Conservation (phyloP, 257 asterid species). For the Capsicum chinense region DNA sequence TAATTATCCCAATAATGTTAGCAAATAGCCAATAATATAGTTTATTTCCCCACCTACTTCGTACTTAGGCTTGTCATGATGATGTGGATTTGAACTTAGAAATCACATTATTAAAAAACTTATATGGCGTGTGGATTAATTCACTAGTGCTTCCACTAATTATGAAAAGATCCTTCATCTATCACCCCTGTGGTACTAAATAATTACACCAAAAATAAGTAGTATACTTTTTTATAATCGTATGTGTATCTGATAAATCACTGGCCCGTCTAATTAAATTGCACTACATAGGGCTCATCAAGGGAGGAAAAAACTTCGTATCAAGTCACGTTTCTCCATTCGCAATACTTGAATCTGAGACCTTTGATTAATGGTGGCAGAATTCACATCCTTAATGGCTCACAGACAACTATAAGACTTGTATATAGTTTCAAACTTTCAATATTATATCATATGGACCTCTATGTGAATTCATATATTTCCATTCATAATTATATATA, state of each 20-base stretch:
- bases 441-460: background rate
- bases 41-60: background rate
- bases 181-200: background rate
- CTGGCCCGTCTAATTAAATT: background rate
- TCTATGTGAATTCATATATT: background rate
- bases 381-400: no score
- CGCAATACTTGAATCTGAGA: background rate
- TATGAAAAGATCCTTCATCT: background rate
- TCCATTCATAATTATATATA: background rate
- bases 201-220: background rate
- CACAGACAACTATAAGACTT: background rate
- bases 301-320: background rate
- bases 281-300: background rate
- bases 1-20: constrained; percentile 1
- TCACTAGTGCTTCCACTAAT: constrained; percentile 19
- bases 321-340: background rate
- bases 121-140: background rate
- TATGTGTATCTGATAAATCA: background rate
- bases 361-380: no score
- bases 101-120: background rate
- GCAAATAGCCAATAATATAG: constrained; percentile 13
- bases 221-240: no score
- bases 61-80: background rate
- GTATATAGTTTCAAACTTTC: background rate
- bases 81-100: background rate